Evolutionary conservation across 2,329 filamentous ascomycete genomes (phyloP).

Genomic region (Ophiosphaerella korrae): DNA sequence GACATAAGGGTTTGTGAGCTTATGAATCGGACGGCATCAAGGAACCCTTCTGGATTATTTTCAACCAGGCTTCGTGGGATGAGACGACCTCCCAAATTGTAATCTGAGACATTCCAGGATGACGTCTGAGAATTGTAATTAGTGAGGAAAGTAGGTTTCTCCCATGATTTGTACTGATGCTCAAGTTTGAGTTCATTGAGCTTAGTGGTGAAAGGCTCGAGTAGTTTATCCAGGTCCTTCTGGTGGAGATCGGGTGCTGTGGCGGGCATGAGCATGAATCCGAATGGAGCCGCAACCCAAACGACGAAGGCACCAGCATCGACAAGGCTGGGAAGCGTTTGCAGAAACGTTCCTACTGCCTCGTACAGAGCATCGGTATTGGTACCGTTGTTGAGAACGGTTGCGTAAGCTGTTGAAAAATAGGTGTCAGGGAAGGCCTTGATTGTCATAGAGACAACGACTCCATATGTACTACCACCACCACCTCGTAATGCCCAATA

Average conservation of each 20-base stretch:
- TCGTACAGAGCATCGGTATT: constrained; percentile 2
- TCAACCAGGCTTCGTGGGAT: neutral
- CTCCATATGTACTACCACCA: constrained; percentile 24
- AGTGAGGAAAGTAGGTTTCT: neutral
- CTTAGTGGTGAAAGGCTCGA: constrained; percentile 1
- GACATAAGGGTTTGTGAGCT: constrained; percentile 1
- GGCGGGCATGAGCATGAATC: constrained; percentile 2
- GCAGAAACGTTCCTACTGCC: neutral
- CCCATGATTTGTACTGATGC: neutral
- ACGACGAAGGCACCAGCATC: neutral
- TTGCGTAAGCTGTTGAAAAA: neutral
- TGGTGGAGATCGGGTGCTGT: constrained; percentile 1
- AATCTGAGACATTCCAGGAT: constrained; percentile 6
- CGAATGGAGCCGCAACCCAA: constrained; percentile 1
- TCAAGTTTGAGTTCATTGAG: neutral
- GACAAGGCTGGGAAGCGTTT: constrained; percentile 1
- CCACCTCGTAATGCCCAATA: constrained; percentile 32
- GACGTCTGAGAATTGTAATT: neutral
- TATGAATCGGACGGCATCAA: neutral
- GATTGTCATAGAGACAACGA: constrained; percentile 20
- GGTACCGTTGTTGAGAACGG: neutral
- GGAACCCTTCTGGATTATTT: neutral
- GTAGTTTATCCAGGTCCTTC: neutral
- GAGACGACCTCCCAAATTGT: constrained; percentile 1
- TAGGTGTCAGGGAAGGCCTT: constrained; percentile 11